phyloP scores from a whole-genome alignment of 2,329 filamentous ascomycete genomes.

The Penicillium palitans region DNA sequence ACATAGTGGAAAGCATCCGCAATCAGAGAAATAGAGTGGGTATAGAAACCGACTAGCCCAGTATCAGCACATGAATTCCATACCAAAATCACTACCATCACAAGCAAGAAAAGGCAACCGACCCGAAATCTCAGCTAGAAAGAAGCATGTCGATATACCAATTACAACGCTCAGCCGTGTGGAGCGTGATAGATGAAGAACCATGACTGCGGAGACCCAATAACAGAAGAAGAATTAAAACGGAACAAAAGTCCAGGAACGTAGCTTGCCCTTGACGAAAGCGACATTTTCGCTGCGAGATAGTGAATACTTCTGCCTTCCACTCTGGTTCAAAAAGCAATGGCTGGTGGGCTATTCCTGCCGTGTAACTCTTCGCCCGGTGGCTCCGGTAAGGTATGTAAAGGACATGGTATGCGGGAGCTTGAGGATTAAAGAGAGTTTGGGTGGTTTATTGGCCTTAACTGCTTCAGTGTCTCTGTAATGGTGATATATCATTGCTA shows the following conservation, averaged over 20 bases:
- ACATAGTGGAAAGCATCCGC: conserved; percentile 80
- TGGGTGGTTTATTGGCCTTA: too few relatives aligned
- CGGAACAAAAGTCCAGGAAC: not conserved
- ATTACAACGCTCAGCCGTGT: conserved; percentile 34
- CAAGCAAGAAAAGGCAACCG: not conserved
- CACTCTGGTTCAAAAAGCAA: conserved; percentile 8
- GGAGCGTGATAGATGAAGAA: conserved; percentile 30
- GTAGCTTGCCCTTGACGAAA: not conserved
- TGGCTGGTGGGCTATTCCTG: conserved; percentile 1
- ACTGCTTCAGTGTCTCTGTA: not conserved
- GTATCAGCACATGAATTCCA: conserved; percentile 3
- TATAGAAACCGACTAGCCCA: conserved; percentile 63
- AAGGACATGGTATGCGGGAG: conserved; percentile 10
- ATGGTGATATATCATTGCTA: not conserved
- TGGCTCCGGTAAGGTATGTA: conserved; percentile 12
- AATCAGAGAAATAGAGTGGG: conserved; percentile 68
- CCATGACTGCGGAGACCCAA: conserved; percentile 20
- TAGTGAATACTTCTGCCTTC: conserved; percentile 3
- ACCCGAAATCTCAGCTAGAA: conserved; percentile 36
- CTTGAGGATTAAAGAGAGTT: not conserved
- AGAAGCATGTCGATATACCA: conserved; percentile 34
- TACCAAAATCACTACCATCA: not conserved
- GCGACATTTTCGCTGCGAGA: not conserved
- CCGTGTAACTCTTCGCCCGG: conserved; percentile 15
- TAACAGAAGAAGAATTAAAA: not conserved